Evolutionary conservation across 352 stramenopile genomes (phyloP).

Genomic region (Aphanomyces cochlioides): DNA sequence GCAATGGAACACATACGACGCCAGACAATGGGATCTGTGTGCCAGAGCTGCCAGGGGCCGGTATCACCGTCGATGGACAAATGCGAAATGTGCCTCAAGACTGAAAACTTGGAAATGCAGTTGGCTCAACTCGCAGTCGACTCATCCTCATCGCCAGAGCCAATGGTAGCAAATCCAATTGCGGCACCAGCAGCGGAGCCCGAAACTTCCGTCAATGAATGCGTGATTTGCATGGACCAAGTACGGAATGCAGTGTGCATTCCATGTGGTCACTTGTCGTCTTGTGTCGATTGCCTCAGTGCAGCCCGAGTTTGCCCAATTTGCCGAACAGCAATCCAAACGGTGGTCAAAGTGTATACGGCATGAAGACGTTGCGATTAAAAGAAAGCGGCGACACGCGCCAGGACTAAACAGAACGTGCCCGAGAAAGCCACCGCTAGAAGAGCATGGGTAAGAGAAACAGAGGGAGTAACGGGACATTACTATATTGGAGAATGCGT

Average conservation of each 20-base stretch:
- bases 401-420: slow-evolving; percentile 60
- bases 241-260: slow-evolving; percentile 48
- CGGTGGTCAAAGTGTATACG: slow-evolving; percentile 52
- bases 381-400: slow-evolving; percentile 22
- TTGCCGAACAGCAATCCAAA: slow-evolving; percentile 41
- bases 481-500: slow-evolving; percentile 79
- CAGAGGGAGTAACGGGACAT: background rate
- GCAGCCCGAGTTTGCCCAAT: slow-evolving; percentile 43
- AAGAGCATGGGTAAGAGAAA: background rate
- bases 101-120: background rate
- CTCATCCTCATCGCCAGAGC: background rate
- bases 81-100: slow-evolving; percentile 11
- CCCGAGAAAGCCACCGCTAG: slow-evolving; percentile 72
- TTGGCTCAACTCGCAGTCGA: background rate
- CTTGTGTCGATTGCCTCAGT: slow-evolving; percentile 43
- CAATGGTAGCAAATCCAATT: too few relatives aligned
- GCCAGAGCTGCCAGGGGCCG: background rate
- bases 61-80: background rate
- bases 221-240: slow-evolving; percentile 47
- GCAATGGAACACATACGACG: slow-evolving; percentile 6
- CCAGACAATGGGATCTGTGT: background rate
- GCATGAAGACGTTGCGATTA: slow-evolving; percentile 27
- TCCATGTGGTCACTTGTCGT: slow-evolving; percentile 52
- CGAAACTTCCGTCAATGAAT: slow-evolving; percentile 26
- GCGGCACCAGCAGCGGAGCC: background rate